Evolutionary conservation across 768 basidiomycete genomes (phyloP).

Genomic region (Daedaleopsis sinensis): DNA sequence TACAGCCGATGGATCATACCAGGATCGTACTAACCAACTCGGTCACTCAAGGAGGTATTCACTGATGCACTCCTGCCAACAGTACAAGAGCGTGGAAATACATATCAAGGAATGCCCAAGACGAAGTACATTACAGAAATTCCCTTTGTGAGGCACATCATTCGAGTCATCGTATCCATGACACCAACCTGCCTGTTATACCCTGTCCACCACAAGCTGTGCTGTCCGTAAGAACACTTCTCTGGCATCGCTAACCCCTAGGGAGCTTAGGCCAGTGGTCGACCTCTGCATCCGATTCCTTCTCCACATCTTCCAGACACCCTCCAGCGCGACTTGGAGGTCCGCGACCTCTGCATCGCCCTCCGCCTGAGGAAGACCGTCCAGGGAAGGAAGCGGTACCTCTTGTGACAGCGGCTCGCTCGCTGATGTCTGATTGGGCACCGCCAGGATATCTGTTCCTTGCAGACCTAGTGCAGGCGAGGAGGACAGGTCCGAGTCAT

Average conservation of each 20-base stretch:
- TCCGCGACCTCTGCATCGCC: conserved; percentile 31
- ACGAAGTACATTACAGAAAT: background rate
- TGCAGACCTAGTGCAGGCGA: conserved; percentile 13
- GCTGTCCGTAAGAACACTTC: conserved; percentile 40
- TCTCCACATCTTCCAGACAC: conserved; percentile 57
- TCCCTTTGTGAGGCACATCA: too few relatives aligned
- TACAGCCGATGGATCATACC: too few relatives aligned
- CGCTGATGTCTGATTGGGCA: conserved; percentile 3
- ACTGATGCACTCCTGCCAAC: background rate
- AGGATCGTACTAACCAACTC: too few relatives aligned
- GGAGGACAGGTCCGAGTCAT: conserved; percentile 18
- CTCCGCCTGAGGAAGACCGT: background rate
- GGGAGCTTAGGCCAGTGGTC: background rate
- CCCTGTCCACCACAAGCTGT: conserved; percentile 24
- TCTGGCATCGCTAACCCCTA: conserved; percentile 25
- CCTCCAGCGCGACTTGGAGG: conserved; percentile 54
- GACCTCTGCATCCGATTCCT: background rate
- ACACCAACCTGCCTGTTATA: conserved; percentile 6
- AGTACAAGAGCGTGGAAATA: background rate
- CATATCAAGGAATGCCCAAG: background rate
- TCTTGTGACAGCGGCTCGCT: background rate
- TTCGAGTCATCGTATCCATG: background rate
- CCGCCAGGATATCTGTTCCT: conserved; percentile 1
- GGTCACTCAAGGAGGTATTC: too few relatives aligned
- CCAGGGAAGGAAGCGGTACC: background rate